Base-by-base conservation (phyloP, 1,139 yeast species). In the Yamadazyma kanchanaburiensis region DNA sequence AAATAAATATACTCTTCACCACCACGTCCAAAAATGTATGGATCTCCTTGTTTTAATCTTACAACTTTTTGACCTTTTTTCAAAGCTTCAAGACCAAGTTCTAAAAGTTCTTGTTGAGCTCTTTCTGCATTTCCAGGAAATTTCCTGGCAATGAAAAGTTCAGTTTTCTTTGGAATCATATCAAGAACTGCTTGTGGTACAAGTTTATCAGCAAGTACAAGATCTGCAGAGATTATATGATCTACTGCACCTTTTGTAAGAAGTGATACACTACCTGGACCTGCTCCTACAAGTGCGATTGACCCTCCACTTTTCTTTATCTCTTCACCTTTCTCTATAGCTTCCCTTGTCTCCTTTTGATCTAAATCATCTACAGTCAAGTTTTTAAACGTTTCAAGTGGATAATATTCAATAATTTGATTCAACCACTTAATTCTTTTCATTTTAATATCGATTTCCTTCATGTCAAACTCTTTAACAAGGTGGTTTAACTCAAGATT, bases 61-160 rank as follows among this genome's bases (percentile, higher is more conserved):
- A 91, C 94, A 1, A 91, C 96, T 37, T 75, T 77, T 44, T 77
- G 70, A 11, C 96, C 96, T 32, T 70, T 59, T 22, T 63, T 39
- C 21, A 87, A 54, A 0, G 80, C 82, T 22, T 69, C 71, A 14
- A 89, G 59, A 0, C 96, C 97, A 39, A 80, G 58, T 13, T 69
- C 64, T 21, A 87, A 62, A 22, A 91, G 66, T 55, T 91, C 96
- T 41, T 84, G 74, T 55, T 91, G 98, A 0, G 97, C 97, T 28
- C 74, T 72, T 49, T 88, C 96, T 1, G 98, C 97, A 53, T 91
- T 89, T 1, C 98, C 98, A 2, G 97, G 97, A 58, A 88, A 91
- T 55, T 91, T 91, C 26, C 88, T 72, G 10, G 98, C 97, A 39
- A 89, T 88, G 51, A 84, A 87, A 4, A 83, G 63, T 31, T 80